Base-by-base conservation (phyloP, 495 filamentous ascomycete genomes). In the Trichocladium antarcticum region DNA sequence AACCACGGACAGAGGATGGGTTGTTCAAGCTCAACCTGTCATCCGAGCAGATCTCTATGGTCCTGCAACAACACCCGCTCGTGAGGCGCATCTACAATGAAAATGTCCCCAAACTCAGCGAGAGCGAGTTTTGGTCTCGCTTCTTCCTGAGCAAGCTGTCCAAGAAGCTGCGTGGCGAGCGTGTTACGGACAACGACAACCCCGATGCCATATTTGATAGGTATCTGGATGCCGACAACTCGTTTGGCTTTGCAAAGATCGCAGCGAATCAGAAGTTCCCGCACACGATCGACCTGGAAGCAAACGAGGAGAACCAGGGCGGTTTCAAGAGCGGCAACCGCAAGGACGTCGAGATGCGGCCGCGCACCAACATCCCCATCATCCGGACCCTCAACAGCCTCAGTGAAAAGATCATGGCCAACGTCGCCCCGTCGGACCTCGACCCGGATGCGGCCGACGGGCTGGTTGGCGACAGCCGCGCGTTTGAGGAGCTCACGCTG, bases 81-180 rank as follows among this genome's bases (percentile, higher is more conserved):
- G 85, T 97, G 42, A 85, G 85, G 60, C 78, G 80, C 10, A 89
- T 92, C 7, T 98, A 94, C 61, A 88, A 97, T 57, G 88, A 95
- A 56, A 86, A 85, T 57, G 88, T 96, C 6, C 93, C 92, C 3
- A 85, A 84, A 50, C 60, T 95, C 21, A 76, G 69, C 36, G 85
- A 93, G 58, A 72, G 75, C 46, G 80, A 83, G 22, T 98, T 97
- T 62, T 97, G 90, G 89, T 81, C 79, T 11, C 75, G 85, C 36
- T 98, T 98, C 65, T 97, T 98, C 68, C 76, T 83, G 56, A 89
- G 85, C 61, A 75, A 84, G 37, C 71, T 98, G 14, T 88, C 85
- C 49, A 96, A 95, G 65, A 90, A 90, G 60, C 70, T 98, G 37
- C 87, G 87, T 43, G 92, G 92, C 27, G 87, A 95, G 66, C 82